These are phyloP conservation scores for Tetradesmus obliquus DNA, from an alignment of 139 green algal species.

Conservation along the genomic window DNA sequence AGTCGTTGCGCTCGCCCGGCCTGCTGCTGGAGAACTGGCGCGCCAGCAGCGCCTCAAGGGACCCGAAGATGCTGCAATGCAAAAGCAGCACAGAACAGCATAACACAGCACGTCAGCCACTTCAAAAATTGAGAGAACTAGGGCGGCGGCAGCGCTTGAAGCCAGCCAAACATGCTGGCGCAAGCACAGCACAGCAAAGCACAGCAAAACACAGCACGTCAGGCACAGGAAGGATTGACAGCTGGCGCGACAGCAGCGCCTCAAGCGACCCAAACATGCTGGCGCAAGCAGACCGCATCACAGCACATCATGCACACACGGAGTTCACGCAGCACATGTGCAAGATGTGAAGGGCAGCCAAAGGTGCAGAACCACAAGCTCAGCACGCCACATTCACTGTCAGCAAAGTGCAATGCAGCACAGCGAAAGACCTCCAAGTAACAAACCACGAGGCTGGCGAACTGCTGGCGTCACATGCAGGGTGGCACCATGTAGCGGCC, in stretches of 20 bases:
- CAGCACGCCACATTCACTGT: background rate
- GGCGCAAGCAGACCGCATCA: background rate
- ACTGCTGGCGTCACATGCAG: no score
- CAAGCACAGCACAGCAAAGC: no score
- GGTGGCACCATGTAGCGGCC: no score
- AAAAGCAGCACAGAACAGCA: background rate
- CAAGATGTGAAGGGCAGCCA: no score
- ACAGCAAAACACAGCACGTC: background rate
- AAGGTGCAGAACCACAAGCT: background rate
- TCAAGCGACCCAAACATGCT: constrained; percentile 28
- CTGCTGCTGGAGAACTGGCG: background rate
- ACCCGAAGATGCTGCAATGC: constrained; percentile 13
- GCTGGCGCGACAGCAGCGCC: background rate
- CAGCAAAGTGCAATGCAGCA: no score
- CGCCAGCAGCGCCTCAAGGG: constrained; percentile 25
- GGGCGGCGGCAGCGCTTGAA: no score
- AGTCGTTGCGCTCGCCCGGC: constrained; percentile 55
- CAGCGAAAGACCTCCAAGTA: no score
- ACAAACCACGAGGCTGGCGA: no score
- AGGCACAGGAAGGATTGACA: background rate
- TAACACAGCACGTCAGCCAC: background rate
- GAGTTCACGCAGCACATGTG: no score
- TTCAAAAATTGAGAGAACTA: no score
- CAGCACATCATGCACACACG: background rate
- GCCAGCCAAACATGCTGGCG: no score